Evolutionary conservation across 768 basidiomycete genomes (phyloP), one percentile per base, ranked within the genome.

Genomic region (Paxillus involutus): DNA sequence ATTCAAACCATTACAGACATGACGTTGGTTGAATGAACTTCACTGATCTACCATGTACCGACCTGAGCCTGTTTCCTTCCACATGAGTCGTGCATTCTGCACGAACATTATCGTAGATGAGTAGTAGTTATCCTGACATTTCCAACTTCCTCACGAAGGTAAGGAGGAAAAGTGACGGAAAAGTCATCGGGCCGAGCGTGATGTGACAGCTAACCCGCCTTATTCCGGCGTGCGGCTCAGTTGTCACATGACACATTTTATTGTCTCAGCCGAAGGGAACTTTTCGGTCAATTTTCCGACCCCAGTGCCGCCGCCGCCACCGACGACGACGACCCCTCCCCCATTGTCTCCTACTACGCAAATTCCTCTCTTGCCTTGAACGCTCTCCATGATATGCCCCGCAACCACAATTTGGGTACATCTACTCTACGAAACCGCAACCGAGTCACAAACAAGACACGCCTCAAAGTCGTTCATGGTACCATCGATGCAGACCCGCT

Each of bases 391-490:
- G 87, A 87, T 71, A 91, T 91, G 89, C 88, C 88, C 81, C 88
- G 88, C 67, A 86, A 84, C 73, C 85, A 83, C 65, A 83, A 83
- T 74, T 73, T 86, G 76, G 85, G 83, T 73, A 82, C 86, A 63
- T 86, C 89, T 56, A 83, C 88, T 61, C 86, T 89, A 75, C 75
- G 91, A 72, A 91, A 91, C 69, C 86, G 90, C 73, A 91, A 91
- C 75, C 86, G 90, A 71, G 87, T 94, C 76, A 94, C 89, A 70
- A 91, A 93, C 78, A 94, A 94, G 80, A 91, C 89, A 64, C 85
- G 90, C 57, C 88, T 94, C 68, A 89, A 83, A 77, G 85, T 94
- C 76, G 75, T 86, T 67, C 83, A 85, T 71, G 91, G 90, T 56
- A 83, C 82, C 70, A 81, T 90, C 76, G 91, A 93, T 65, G 85